phyloP scores from a whole-genome alignment of 306 rosid genomes.

The Adenanthera pavonina region DNA sequence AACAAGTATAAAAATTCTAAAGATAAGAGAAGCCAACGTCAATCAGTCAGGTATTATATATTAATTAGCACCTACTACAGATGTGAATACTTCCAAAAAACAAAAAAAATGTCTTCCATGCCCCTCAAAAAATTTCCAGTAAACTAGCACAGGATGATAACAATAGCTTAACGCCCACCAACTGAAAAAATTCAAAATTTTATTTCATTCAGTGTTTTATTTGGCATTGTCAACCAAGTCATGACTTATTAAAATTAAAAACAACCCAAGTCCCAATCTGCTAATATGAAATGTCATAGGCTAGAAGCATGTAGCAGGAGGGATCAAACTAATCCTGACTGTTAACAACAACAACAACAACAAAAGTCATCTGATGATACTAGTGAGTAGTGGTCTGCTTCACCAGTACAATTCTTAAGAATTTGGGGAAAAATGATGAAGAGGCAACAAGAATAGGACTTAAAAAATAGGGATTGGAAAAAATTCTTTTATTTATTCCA shows the following conservation, averaged over 20 bases:
- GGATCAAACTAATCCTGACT: neutral
- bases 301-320: neutral
- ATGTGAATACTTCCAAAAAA: too few relatives aligned
- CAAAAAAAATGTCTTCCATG: neutral
- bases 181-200: neutral
- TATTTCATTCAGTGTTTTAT: neutral
- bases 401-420: neutral
- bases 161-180: neutral
- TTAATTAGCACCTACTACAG: neutral
- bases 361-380: neutral
- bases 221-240: neutral
- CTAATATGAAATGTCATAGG: neutral
- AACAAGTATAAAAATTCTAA: neutral
- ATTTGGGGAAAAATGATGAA: neutral
- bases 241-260: neutral
- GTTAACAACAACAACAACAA: too few relatives aligned
- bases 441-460: neutral
- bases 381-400: conserved; percentile 4
- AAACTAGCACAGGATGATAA: neutral
- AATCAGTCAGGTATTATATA: neutral
- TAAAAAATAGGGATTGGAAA: neutral
- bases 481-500: neutral
- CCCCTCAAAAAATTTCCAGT: neutral
- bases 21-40: neutral
- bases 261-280: neutral